A percentile compares a stretch with the other conserved stretches of the same genome.
These are phyloP conservation scores for Sparassis latifolia DNA, from an alignment of 1,284 basidiomycete genomes.

Conservation along the genomic window DNA sequence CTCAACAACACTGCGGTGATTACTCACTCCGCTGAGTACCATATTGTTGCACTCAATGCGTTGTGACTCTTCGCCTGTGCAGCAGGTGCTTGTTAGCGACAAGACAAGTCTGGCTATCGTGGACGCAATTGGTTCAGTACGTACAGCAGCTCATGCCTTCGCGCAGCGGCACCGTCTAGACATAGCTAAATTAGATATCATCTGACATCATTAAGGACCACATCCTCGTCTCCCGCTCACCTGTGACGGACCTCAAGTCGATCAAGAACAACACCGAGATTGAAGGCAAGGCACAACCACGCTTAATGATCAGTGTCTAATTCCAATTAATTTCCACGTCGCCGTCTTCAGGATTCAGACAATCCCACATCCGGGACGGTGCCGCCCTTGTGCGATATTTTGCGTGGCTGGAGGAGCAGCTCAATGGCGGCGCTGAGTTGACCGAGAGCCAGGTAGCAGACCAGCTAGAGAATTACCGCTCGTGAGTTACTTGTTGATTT, in stretches of 20 bases:
- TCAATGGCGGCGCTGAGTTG: constrained; percentile 58
- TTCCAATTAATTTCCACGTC: not conserved
- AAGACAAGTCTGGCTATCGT: constrained; percentile 77
- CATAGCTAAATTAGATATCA: constrained; percentile 14
- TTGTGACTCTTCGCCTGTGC: constrained; percentile 5
- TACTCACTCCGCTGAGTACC: not conserved
- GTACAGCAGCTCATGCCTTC: constrained; percentile 11
- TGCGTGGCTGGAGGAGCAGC: constrained; percentile 87
- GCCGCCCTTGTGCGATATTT: constrained; percentile 86
- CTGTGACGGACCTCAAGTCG: constrained; percentile 79
- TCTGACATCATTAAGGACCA: constrained; percentile 29
- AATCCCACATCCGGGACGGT: constrained; percentile 87
- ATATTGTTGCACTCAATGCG: constrained; percentile 1
- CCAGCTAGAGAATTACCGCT: constrained; percentile 74
- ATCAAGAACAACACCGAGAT: constrained; percentile 88
- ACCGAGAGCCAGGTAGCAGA: constrained; percentile 82
- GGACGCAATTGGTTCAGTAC: constrained; percentile 64
- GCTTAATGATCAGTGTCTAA: not conserved
- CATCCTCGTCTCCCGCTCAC: constrained; percentile 60
- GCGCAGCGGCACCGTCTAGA: constrained; percentile 3
- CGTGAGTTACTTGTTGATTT: constrained; percentile 41
- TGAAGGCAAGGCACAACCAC: constrained; percentile 15
- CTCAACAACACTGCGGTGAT: constrained; percentile 39
- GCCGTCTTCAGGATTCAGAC: constrained; percentile 74
- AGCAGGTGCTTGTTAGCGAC: constrained; percentile 62